phyloP scores from a whole-genome alignment of 768 basidiomycete species.

The Podaxis sp. region DNA sequence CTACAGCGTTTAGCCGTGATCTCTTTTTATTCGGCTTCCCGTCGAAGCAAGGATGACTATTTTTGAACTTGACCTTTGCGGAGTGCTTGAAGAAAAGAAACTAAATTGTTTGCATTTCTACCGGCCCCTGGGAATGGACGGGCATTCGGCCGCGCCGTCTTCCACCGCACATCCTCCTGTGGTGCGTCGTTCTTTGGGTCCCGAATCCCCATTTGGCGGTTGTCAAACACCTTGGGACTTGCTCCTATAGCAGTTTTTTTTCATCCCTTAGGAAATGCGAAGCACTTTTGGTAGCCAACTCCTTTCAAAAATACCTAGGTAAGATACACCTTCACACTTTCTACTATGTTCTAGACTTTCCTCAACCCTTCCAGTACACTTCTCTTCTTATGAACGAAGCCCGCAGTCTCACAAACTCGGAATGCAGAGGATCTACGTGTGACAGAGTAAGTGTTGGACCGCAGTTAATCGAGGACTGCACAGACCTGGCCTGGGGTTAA shows the following conservation, averaged over 20 bases:
- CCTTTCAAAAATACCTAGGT: background rate
- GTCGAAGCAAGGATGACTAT: background rate
- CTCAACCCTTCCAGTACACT: background rate
- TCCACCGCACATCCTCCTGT: background rate
- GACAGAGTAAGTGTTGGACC: background rate
- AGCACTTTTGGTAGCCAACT: background rate
- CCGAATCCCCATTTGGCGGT: background rate
- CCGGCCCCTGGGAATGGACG: background rate
- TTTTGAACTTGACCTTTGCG: background rate
- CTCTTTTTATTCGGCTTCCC: background rate
- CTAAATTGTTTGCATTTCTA: background rate
- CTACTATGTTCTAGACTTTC: background rate
- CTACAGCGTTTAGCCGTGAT: background rate
- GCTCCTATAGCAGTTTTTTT: background rate
- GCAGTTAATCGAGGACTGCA: background rate
- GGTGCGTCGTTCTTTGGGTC: background rate
- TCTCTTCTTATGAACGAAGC: no score
- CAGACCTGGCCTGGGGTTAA: background rate
- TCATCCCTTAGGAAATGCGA: background rate
- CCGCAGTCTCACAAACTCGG: background rate
- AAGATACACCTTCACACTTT: background rate
- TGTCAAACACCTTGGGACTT: background rate
- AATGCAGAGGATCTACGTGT: background rate
- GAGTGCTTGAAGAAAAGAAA: background rate
- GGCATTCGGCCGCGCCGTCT: background rate